These are phyloP conservation scores for Fusarium decemcellulare DNA, from an alignment of 2,329 filamentous ascomycete genomes.

Conservation along the genomic window DNA sequence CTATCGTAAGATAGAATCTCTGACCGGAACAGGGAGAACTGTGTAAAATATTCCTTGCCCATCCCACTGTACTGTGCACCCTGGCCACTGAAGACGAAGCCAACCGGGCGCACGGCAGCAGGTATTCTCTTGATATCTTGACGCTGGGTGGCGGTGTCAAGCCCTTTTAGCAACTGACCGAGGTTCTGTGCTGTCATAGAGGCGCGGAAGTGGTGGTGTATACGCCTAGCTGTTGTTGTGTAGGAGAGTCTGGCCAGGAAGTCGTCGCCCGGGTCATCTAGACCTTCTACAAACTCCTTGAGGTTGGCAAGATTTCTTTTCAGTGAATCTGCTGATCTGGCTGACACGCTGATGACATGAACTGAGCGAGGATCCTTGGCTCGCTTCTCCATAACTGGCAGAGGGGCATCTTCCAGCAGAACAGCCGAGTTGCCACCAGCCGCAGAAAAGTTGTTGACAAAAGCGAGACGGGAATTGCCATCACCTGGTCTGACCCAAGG, in stretches of 20 bases:
- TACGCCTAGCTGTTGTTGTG: constrained; percentile 75
- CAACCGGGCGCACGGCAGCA: neutral
- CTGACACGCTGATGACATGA: constrained; percentile 71
- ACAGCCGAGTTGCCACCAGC: constrained; percentile 81
- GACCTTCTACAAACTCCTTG: constrained; percentile 66
- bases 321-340: constrained; percentile 68
- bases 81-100: neutral
- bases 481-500: no score
- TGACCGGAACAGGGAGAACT: constrained; percentile 3
- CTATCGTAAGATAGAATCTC: neutral
- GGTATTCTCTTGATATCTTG: neutral
- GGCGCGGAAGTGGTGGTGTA: constrained; percentile 71
- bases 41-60: neutral
- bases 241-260: constrained; percentile 73
- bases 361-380: constrained; percentile 64
- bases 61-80: neutral
- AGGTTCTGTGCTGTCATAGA: constrained; percentile 51
- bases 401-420: constrained; percentile 74
- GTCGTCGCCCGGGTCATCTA: constrained; percentile 64
- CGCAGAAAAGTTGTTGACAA: constrained; percentile 78
- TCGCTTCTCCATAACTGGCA: constrained; percentile 57
- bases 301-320: constrained; percentile 63
- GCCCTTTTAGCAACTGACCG: neutral
- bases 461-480: no score
- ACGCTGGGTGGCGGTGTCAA: neutral